phyloP scores from a whole-genome alignment of 768 basidiomycete genomes.

The Coprinopsis marcescibilis region DNA sequence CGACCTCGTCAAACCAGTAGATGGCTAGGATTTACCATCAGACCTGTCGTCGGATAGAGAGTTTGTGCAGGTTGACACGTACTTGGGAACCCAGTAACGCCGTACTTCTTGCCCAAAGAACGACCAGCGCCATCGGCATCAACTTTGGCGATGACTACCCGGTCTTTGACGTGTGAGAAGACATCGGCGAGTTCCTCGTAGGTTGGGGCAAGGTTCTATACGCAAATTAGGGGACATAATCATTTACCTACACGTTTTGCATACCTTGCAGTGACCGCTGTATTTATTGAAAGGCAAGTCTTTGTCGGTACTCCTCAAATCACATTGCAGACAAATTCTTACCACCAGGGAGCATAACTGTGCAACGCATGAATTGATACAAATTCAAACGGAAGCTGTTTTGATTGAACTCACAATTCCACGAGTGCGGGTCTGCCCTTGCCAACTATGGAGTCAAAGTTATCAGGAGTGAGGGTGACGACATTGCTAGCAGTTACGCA shows the following conservation, averaged over 20 bases:
- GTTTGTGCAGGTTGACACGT: conserved; percentile 25
- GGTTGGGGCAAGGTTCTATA: conserved; percentile 76
- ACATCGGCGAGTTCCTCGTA: conserved; percentile 90
- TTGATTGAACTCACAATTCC: conserved; percentile 69
- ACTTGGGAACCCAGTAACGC: conserved; percentile 86
- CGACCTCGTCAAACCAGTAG: conserved; percentile 83
- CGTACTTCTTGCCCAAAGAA: conserved; percentile 70
- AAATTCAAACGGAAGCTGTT: conserved; percentile 1
- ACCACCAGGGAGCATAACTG: conserved; percentile 91
- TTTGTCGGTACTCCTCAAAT: background rate
- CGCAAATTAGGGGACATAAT: background rate
- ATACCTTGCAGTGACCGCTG: conserved; percentile 85
- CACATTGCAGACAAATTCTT: no score
- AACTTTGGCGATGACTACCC: conserved; percentile 85
- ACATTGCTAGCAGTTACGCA: conserved; percentile 74
- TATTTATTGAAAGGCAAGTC: conserved; percentile 3
- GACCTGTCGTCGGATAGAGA: conserved; percentile 6
- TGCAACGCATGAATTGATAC: conserved; percentile 7
- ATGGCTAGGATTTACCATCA: conserved; percentile 48
- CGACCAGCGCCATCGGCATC: conserved; percentile 88
- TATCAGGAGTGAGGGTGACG: conserved; percentile 65
- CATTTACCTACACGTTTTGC: background rate
- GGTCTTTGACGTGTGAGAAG: conserved; percentile 72
- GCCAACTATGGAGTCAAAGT: conserved; percentile 74
- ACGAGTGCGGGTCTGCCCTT: conserved; percentile 80